Base-by-base conservation (phyloP, 2,329 filamentous ascomycete genomes). In the Colletotrichum theobromicola region DNA sequence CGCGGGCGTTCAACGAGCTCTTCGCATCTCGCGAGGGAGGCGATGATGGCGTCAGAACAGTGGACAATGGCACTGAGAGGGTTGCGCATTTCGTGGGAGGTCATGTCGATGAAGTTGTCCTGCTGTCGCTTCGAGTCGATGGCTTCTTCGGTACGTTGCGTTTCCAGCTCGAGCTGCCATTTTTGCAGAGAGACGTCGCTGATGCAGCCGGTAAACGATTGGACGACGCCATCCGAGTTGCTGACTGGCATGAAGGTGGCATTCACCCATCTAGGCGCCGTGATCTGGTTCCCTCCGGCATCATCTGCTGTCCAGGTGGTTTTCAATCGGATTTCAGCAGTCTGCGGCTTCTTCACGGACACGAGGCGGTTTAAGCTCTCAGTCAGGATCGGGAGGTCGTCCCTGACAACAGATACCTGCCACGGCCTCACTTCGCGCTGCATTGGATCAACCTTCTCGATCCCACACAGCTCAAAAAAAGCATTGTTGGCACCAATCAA, bases 81-180 rank as follows among this genome's bases (percentile, higher is more conserved):
- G 77, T 95, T 95, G 30, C 93, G 88, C 90, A 94, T 93, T 80
- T 94, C 93, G 80, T 94, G 93, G 16, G 90, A 91, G 2, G 89
- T 90, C 86, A 95, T 94, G 81, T 95, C 94, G 79, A 96, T 94
- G 78, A 95, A 95, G 76, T 94, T 94, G 78, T 96, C 93, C 79
- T 96, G 94, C 79, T 94, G 93, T 7, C 92, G 85, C 78, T 89
- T 90, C 34, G 88, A 88, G 79, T 91, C 89, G 30, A 91, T 87
- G 2, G 90, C 90, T 71, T 91, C 88, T 57, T 89, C 88, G 80
- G 87, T 89, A 65, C 84, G 85, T 77, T 84, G 81, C 67, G 84
- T 87, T 77, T 88, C 88, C 64, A 84, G 84, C 75, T 86, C 88
- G n/a, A 87, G 81, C 80, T 88, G 88, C 86, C 84, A 89, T 74